Conservation (phyloP, 1,284 basidiomycete genomes). For the Marasmius fiardii region DNA sequence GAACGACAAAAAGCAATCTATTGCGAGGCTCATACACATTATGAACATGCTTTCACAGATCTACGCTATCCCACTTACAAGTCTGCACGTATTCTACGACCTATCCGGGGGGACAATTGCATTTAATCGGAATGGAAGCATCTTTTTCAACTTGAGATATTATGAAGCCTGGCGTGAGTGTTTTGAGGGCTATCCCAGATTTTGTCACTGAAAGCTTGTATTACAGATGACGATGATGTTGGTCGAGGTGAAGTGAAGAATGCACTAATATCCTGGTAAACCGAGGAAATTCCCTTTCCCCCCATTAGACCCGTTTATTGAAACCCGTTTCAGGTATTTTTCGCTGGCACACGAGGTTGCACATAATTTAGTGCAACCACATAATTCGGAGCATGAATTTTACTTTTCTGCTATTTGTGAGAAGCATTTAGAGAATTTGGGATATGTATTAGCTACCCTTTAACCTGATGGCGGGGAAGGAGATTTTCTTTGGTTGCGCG, state of each 20-base stretch:
- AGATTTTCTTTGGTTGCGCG: no score
- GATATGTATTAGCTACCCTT: background rate
- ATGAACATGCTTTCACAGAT: conserved; percentile 54
- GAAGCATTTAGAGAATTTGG: conserved; percentile 39
- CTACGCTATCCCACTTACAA: conserved; percentile 63
- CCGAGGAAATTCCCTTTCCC: conserved; percentile 6
- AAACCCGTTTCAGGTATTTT: conserved; percentile 65
- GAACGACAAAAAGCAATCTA: conserved; percentile 43
- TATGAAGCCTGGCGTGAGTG: conserved; percentile 86
- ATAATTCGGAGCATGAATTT: conserved; percentile 89
- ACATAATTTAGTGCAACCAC: conserved; percentile 77
- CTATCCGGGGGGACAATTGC: conserved; percentile 81
- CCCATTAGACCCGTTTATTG: no score
- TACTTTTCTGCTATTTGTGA: conserved; percentile 93
- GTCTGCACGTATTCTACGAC: conserved; percentile 89
- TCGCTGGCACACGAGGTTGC: conserved; percentile 91
- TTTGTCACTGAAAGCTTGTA: conserved; percentile 5
- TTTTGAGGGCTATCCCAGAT: background rate
- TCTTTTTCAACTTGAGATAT: conserved; percentile 90
- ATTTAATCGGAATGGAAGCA: conserved; percentile 87
- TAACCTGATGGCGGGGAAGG: background rate
- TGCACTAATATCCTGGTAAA: conserved; percentile 79
- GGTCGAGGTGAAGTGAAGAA: conserved; percentile 51
- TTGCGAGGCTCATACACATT: conserved; percentile 70
- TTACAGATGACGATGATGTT: conserved; percentile 70